Conservation (phyloP, 257 asterid species). For the Ajuga chamaepitys region DNA sequence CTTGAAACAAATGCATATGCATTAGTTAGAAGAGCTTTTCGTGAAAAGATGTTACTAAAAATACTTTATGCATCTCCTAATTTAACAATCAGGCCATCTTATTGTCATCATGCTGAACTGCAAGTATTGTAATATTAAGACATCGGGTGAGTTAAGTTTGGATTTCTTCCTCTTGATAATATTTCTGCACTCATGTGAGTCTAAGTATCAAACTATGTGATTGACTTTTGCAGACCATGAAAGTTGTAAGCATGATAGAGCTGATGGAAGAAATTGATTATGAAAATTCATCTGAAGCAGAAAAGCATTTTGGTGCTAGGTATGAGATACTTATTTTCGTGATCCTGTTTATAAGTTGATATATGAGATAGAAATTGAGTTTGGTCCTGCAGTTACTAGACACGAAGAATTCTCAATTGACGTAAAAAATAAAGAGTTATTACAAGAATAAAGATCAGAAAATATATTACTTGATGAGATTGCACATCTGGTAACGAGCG, state of each 20-base stretch:
- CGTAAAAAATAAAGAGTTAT: conserved; percentile 30
- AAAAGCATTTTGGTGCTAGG: conserved; percentile 50
- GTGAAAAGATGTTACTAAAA: too few relatives aligned
- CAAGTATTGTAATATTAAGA: conserved; percentile 87
- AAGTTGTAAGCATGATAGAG: conserved; percentile 66
- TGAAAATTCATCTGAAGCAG: conserved; percentile 60
- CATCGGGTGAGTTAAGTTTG: conserved; percentile 59
- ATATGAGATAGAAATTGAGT: neutral
- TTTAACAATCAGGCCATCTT: conserved; percentile 80
- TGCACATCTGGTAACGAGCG: conserved; percentile 27
- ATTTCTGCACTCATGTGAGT: neutral
- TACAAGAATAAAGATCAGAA: conserved; percentile 38
- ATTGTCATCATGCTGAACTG: conserved; percentile 79
- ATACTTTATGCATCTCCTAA: too few relatives aligned
- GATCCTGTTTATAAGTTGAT: neutral
- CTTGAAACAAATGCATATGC: too few relatives aligned
- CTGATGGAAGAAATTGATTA: conserved; percentile 90
- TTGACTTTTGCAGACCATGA: conserved; percentile 74
- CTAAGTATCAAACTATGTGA: neutral
- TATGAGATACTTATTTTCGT: conserved; percentile 53
- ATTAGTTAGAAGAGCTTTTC: too few relatives aligned
- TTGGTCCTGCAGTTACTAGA: conserved; percentile 35
- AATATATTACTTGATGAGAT: conserved; percentile 34
- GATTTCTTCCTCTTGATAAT: neutral
- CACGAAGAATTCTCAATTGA: conserved; percentile 39